Evolutionary conservation across 192 early-diverging fungal species (phyloP), one percentile per base, ranked within the genome.

Genomic region (Entophlyctis luteolus): DNA sequence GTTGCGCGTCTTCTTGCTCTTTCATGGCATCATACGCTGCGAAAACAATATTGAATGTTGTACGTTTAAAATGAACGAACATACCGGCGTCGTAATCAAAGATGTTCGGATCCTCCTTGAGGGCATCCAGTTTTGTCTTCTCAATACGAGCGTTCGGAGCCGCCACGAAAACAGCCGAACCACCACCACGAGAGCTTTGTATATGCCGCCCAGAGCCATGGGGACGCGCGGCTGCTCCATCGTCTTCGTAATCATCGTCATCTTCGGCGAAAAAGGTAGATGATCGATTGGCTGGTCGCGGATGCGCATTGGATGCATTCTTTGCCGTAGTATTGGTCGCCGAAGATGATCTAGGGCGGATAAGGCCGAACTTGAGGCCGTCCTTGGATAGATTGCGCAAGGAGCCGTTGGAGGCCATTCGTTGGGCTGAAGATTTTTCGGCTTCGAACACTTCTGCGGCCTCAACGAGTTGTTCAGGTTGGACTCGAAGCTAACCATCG

Each of bases 81-180:
- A 45, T n/a, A 45, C 42, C 42, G 8, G 74, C 87, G 65, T 92
- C 90, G 67, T 92, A 92, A 58, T 91, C 89, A 76, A 88, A 92
- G 2, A 88, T 78, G 46, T 70, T 84, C 10, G 89, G 71, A 65
- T 92, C 89, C 68, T 89, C 79, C 32, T 82, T 80, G 1, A 92
- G 67, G 6, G 90, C 89, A 62, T 81, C 73, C 48, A 78, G 68
- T n/a, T 87, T 84, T 35, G 70, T 71, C 52, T 84, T 77, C 62
- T 74, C 71, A 18, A 60, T 67, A 2, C 46, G 35, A 55, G 38
- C 47, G 4, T 23, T 18, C 53, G 48, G 29, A 31, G 69, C 55
- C 35, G 55, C n/a, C n/a, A n/a, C n/a, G n/a, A n/a, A n/a, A n/a
- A n/a, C n/a, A n/a, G n/a, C n/a, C n/a, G n/a, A n/a, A n/a, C n/a